phyloP scores from a whole-genome alignment of 2,329 filamentous ascomycete species.

The Cytospora mali region DNA sequence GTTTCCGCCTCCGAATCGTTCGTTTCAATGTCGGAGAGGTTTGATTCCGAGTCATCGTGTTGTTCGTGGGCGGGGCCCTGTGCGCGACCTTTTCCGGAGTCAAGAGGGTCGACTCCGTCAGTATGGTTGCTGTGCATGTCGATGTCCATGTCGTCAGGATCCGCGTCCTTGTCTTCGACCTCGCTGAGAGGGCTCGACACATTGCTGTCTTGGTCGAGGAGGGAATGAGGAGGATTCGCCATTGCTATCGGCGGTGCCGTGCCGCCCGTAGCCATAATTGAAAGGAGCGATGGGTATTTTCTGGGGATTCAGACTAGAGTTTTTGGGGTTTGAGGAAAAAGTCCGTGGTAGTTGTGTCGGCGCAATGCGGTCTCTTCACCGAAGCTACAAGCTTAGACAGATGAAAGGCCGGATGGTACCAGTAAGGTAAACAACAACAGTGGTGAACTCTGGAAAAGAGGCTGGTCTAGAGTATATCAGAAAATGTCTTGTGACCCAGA shows the following conservation, averaged over 20 bases:
- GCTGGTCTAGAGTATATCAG: conserved; percentile 2
- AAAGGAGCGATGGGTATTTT: background rate
- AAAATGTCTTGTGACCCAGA: conserved; percentile 16
- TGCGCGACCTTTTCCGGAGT: conserved; percentile 26
- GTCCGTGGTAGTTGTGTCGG: conserved; percentile 15
- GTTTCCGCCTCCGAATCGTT: conserved; percentile 88
- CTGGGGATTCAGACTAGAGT: background rate
- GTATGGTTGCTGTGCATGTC: conserved; percentile 36
- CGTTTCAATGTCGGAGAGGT: conserved; percentile 58
- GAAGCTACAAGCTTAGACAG: conserved; percentile 8
- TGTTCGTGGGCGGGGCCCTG: conserved; percentile 32
- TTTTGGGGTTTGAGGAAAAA: background rate
- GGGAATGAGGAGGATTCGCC: conserved; percentile 51
- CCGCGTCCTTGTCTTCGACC: conserved; percentile 77
- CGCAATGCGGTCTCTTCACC: conserved; percentile 16
- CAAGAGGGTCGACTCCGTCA: conserved; percentile 32
- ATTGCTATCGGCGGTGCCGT: conserved; percentile 52
- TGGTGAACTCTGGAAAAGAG: conserved; percentile 11
- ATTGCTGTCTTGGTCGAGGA: conserved; percentile 64
- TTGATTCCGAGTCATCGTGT: conserved; percentile 42
- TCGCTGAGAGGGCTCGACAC: conserved; percentile 92
- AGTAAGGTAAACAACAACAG: conserved; percentile 10
- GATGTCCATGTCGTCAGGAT: conserved; percentile 64
- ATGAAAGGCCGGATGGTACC: conserved; percentile 6
- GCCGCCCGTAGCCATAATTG: conserved; percentile 53